Percentiles rank a stretch among this genome's conserved stretches.
phyloP scores from a whole-genome alignment of 2,329 filamentous ascomycete genomes.

The Scopulariopsis brevicaulis region DNA sequence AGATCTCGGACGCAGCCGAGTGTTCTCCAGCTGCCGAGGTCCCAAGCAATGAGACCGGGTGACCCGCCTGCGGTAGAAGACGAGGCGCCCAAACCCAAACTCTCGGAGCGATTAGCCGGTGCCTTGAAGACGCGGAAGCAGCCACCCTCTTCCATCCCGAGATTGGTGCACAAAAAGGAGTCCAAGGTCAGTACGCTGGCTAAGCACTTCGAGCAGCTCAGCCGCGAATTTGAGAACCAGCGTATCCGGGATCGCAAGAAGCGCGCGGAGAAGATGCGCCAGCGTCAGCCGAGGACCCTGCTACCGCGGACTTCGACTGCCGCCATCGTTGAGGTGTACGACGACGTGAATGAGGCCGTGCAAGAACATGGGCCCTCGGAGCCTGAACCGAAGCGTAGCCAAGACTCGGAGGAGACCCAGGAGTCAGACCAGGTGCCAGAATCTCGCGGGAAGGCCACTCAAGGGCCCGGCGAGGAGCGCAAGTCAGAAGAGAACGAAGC shows the following conservation, averaged over 20 bases:
- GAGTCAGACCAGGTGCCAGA: not conserved
- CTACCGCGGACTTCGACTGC: conserved; percentile 82
- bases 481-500: not conserved
- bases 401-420: not conserved
- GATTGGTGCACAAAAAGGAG: conserved; percentile 67
- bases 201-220: conserved; percentile 92
- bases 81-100: conserved; percentile 28
- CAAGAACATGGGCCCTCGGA: conserved; percentile 62
- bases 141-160: conserved; percentile 70
- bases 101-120: conserved; percentile 61
- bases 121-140: conserved; percentile 47
- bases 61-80: not conserved
- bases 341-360: conserved; percentile 85
- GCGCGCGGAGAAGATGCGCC: conserved; percentile 59
- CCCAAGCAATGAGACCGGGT: not conserved
- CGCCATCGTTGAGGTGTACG: conserved; percentile 91
- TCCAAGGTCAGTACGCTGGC: conserved; percentile 84
- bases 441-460: not conserved
- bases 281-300: conserved; percentile 63
- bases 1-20: conserved; percentile 35
- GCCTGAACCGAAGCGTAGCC: conserved; percentile 24
- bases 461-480: not conserved
- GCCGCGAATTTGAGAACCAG: conserved; percentile 92
- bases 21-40: conserved; percentile 13
- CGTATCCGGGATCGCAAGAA: conserved; percentile 75